Evolutionary conservation across 2,329 filamentous ascomycete genomes (phyloP), one percentile per base, ranked within the genome.

Genomic region (Colletotrichum karsti): DNA sequence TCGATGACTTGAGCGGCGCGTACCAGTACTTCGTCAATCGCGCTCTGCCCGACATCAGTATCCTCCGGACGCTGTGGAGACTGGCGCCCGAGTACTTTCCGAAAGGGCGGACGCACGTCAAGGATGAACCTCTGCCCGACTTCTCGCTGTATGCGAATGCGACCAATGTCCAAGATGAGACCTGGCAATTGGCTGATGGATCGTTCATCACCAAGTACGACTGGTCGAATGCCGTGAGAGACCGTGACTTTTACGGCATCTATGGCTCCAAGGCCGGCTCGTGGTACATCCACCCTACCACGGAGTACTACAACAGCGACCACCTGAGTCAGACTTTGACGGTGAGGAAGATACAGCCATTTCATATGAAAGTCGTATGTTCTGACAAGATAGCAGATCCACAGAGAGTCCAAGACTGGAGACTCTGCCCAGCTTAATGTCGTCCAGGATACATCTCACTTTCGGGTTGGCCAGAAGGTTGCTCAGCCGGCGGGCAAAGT

Each of bases 1-100:
- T 69, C 13, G 67, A 69, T 12, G 67, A 69, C 39, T 37, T 69
- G 13, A 44, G 57, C 9, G 63, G 67, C 46, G 67, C 67, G 20
- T 69, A 69, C 28, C 67, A 69, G 63, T 69, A 69, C 46, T 69
- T 69, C 15, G 67, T 69, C 41, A 69, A 69, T 39, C 63, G 63
- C 10, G 67, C 67, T 10, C 63, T 69, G 18, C 63, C 67, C 7
- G 46, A 67, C 41, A 67, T 69, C 26, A 67, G 58, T 41, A 67
- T 69, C 37, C 54, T 69, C 10, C 67, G 67, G 30, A 67, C 63
- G 2, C 12, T 69, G 24, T 67, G 67, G 67, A 48, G 67, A 13
- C 26, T 69, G 22, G 39, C 67, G 30, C 67, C 67, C 7, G 63
- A 67, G 24, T 13, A 63, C 41, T 69, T 69, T 48, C 42, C 48